phyloP scores from a whole-genome alignment of 2,329 filamentous ascomycete genomes.

The Arachnomyces sp. region DNA sequence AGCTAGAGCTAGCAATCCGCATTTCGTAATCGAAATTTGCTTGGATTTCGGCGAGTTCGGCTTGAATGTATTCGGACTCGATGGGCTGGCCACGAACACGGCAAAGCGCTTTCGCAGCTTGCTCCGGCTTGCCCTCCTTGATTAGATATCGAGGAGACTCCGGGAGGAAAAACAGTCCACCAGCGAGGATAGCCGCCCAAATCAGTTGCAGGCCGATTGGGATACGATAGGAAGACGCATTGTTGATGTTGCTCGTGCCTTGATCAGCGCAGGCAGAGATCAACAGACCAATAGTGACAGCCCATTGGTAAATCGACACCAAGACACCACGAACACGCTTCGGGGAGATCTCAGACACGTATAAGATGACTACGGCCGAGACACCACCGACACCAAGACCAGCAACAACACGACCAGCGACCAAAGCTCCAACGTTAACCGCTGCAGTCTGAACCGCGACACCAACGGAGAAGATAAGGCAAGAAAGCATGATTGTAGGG shows the following conservation, averaged over 20 bases:
- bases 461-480: conserved; percentile 61
- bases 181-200: conserved; percentile 67
- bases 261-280: conserved; percentile 69
- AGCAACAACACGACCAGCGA: conserved; percentile 65
- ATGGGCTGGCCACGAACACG: conserved; percentile 65
- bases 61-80: conserved; percentile 66
- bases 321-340: conserved; percentile 69
- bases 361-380: conserved; percentile 70
- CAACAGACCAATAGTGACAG: conserved; percentile 69
- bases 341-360: conserved; percentile 75
- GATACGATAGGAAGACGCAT: conserved; percentile 67
- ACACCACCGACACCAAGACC: conserved; percentile 75
- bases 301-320: conserved; percentile 78
- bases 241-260: conserved; percentile 52
- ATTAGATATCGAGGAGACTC: conserved; percentile 82
- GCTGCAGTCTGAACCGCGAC: conserved; percentile 57
- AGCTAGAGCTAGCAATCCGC: conserved; percentile 57
- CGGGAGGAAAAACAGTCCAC: conserved; percentile 66
- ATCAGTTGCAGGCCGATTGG: conserved; percentile 71
- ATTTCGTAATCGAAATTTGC: conserved; percentile 85
- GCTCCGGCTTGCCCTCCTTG: conserved; percentile 62
- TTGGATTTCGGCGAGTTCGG: conserved; percentile 74
- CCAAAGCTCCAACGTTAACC: conserved; percentile 51
- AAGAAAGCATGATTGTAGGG: conserved; percentile 63
- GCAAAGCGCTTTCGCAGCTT: conserved; percentile 54